Base-by-base conservation (phyloP, 768 basidiomycete species). In the Panaeolus papilionaceus region DNA sequence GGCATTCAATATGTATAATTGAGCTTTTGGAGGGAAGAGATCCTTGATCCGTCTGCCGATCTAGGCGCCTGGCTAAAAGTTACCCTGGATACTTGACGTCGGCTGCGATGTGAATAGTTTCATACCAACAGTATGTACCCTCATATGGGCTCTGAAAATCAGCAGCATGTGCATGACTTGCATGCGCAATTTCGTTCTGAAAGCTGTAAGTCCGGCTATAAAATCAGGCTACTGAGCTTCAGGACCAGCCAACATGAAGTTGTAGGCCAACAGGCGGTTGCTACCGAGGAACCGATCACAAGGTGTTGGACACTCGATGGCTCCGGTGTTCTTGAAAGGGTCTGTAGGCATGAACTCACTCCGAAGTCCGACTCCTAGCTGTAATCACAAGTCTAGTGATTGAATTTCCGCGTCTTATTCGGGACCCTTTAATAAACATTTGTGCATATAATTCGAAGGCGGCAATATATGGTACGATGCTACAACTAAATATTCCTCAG, bases 51-150 rank as follows among this genome's bases (percentile, higher is more conserved):
- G 54, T 58, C 12, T 33, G 54, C 54, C 20, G 54, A 58, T 58
- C 54, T 58, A 37, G 54, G 28, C 54, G 54, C 54, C 54, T 58
- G 54, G 54, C 54, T 58, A 58, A 58, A 51, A 58, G 33, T 37
- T 58, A 58, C 54, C 54, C 54, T 58, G 54, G 54, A 58, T 9
- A 58, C 54, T 58, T 58, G 54, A 58, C 54, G 14, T 33, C 54
- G 54, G 54, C 54, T 58, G 54, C 26, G 26, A 12, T 58, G 20
- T 49, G 47, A 49, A 49, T 49, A 4, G 47, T 23, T 23, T 49
- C 47, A 49, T 44, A 18, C 42, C 42, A 44, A 23, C 20, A 49
- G 47, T 49, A 16, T 44, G 14, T 0, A 6, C 42, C 42, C 18
- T 44, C 47, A 8, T 26, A 20, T 49, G 47, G 20, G 9, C 20